Evolutionary conservation across 1,284 basidiomycete species (phyloP), one percentile per base, ranked within the genome.

Genomic region (Cutaneotrichosporon sp.): DNA sequence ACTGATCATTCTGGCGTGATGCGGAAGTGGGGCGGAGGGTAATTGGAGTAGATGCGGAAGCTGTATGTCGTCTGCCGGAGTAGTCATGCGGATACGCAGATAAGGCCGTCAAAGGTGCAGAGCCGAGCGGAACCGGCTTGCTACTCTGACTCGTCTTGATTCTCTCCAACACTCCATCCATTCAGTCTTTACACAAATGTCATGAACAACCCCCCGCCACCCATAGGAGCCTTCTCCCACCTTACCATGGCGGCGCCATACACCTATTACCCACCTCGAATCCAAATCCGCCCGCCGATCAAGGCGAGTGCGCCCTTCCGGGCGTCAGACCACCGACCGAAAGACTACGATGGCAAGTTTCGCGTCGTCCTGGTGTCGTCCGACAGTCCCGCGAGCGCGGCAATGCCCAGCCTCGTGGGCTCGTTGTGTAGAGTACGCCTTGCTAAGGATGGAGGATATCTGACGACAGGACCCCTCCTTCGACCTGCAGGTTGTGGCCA

Each of bases 351-450:
- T 65, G 78, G 76, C 18, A 67, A 73, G 34, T 75, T 82, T 56
- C 82, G 97, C 76, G 86, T 97, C 51, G 81, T 98, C 10, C 82
- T 98, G 49, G 89, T 96, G 58, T 88, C 89, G 0, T 91, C 92
- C 0, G 95, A 96, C 11, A 94, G 91, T 73, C 94, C 97, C 0
- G 96, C 95, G 0, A 91, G 91, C 58, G 86, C 97, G 72, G 97
- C 97, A 75, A 87, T 90, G 0, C 92, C 94, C 1, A 83, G 95
- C 36, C 97, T 99, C 59, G 90, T 93, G 2, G 80, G 86, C 32
- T 87, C 88, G 66, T 83, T 98, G 38, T 81, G 89, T 59, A 81
- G 82, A 70, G 93, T 93, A 68, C 65, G 88, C 65, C 22, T 14
- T 14, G 31, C n/a, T 16, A 16, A 8, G 32, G 55, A 38, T 11